Evolutionary conservation across 2,329 filamentous ascomycete species (phyloP).

Genomic region (Cadophora sp.): DNA sequence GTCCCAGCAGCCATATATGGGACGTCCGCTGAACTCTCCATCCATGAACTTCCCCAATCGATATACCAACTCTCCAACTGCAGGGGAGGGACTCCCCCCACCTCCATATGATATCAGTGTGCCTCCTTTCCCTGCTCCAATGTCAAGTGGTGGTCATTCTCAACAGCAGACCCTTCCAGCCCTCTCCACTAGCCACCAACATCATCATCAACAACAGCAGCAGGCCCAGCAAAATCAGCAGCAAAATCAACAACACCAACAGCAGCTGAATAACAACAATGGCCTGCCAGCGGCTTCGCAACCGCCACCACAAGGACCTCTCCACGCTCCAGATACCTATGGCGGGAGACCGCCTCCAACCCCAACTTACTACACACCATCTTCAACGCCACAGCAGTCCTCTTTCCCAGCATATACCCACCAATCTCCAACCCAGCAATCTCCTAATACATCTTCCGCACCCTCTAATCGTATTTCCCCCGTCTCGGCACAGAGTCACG

Average conservation of each 20-base stretch:
- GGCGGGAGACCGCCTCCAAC: slow-evolving; percentile 62
- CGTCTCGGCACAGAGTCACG: slow-evolving; percentile 46
- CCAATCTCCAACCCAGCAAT: slow-evolving; percentile 56
- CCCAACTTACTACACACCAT: slow-evolving; percentile 59
- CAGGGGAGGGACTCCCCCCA: slow-evolving; percentile 67
- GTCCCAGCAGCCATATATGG: slow-evolving; percentile 46
- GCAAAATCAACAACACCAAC: slow-evolving; percentile 37
- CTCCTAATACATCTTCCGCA: slow-evolving; percentile 48
- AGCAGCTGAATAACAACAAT: slow-evolving; percentile 44
- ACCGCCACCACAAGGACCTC: slow-evolving; percentile 57
- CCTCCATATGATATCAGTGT: slow-evolving; percentile 71
- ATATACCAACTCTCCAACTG: slow-evolving; percentile 63
- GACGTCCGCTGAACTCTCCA: slow-evolving; percentile 62
- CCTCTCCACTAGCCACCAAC: slow-evolving; percentile 43
- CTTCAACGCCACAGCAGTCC: slow-evolving; percentile 55
- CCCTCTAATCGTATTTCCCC: slow-evolving; percentile 49
- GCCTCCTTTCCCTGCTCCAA: slow-evolving; percentile 66
- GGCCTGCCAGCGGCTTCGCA: slow-evolving; percentile 55
- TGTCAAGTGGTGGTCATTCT: slow-evolving; percentile 53
- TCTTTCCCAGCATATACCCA: slow-evolving; percentile 56
- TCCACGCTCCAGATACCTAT: slow-evolving; percentile 66
- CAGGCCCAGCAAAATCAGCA: slow-evolving; percentile 42
- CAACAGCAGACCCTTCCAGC: slow-evolving; percentile 43
- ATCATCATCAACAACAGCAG: slow-evolving; percentile 40
- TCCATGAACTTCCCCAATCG: slow-evolving; percentile 59